A percentile compares a stretch with the other conserved stretches of the same genome.
These are phyloP conservation scores for Salicornia ramosissima DNA, from an alignment of 148 eudicot genomes.

Conservation along the genomic window DNA sequence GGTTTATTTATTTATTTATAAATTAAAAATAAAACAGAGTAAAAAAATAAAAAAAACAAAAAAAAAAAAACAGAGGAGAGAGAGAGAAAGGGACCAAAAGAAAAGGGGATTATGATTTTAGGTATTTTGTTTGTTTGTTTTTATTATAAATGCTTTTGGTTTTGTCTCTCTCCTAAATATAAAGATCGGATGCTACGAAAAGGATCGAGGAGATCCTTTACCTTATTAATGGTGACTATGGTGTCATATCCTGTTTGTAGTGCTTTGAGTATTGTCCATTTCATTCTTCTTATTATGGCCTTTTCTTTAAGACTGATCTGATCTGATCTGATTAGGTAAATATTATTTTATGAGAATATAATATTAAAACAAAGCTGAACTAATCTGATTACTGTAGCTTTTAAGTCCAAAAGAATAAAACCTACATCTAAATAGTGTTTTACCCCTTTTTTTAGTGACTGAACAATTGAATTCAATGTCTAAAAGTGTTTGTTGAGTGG, in stretches of 20 bases:
- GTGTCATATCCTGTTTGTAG: conserved; percentile 16
- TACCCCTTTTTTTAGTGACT: too few species aligned
- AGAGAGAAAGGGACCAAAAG: not conserved
- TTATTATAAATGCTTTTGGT: conserved; percentile 1
- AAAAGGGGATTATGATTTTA: conserved; percentile 2
- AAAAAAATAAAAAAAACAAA: not conserved
- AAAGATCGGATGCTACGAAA: conserved; percentile 23
- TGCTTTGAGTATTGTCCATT: conserved; percentile 6
- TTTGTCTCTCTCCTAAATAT: conserved; percentile 23
- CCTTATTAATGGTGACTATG: conserved; percentile 22
- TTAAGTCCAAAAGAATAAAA: too few species aligned
- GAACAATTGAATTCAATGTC: too few species aligned
- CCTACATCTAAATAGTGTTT: too few species aligned
- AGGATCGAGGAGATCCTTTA: conserved; percentile 21
- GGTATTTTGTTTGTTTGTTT: conserved; percentile 9
- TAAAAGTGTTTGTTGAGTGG: too few species aligned
- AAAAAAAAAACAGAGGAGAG: conserved; percentile 2
- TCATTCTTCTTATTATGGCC: not conserved
- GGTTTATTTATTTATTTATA: conserved; percentile 32
- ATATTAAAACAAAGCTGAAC: too few species aligned
- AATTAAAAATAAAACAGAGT: not conserved
- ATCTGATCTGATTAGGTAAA: too few species aligned
- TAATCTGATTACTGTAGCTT: too few species aligned
- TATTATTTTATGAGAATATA: too few species aligned
- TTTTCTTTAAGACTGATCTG: not conserved